Evolutionary conservation across 805 yeast species (phyloP), one percentile per base, ranked within the genome.

Genomic region (Metschnikowia matae): DNA sequence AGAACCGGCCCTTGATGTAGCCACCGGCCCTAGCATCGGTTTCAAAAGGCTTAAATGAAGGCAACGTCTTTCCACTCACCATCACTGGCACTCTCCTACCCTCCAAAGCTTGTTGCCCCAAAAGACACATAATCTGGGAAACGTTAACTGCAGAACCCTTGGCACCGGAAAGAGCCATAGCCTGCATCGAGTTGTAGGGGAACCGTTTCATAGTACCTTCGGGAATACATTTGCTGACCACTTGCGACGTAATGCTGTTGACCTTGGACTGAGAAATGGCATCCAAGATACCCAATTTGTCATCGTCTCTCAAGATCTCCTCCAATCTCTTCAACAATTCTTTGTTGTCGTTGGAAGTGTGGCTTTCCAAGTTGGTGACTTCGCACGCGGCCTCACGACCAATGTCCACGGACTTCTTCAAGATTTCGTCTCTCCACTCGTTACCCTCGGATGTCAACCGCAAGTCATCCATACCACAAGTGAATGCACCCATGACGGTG

Each of bases 381-480:
- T 94, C 99, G 35, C 88, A 80, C 37, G 99, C 99, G 38, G 98
- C 97, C 57, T 79, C 78, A 66, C 92, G 80, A 64, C 99, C 99
- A 51, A 83, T 84, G 61, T 87, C 95, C 47, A 79, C 80, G 23
- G 95, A 83, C 52, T 83, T 83, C 58, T 81, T 73, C 67, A 95
- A 78, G 54, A 94, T 87, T 53, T 89, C 95, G 13, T 73, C 72
- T 77, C 99, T 84, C 92, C 95, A 84, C 53, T 77, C 63, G 67
- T 95, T 91, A 65, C 99, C 99, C 60, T 89, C 96, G 3, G 69
- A 81, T 20, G 98, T 94, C 59, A 95, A 79, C 66, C 96, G 82
- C 68, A 94, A 78, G 74, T 94, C 99, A 68, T 94, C 99, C 99
- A 94, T 95, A 80, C 99, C 99, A 84, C 99, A 94, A 6, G 99